These are phyloP conservation scores for Reticulascus tulasneorum DNA, from an alignment of 2,329 filamentous ascomycete genomes.

Conservation along the genomic window DNA sequence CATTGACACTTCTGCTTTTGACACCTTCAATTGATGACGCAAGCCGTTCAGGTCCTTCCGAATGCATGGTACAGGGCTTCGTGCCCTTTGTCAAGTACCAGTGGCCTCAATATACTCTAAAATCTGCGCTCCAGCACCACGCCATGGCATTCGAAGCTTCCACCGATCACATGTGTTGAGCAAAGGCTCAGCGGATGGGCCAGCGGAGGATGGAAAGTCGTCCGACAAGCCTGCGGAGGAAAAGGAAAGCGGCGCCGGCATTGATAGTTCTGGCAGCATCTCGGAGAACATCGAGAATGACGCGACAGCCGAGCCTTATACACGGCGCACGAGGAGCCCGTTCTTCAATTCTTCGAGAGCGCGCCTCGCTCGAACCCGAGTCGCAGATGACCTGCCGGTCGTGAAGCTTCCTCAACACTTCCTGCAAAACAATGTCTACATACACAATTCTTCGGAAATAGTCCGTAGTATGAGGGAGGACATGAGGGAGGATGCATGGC, in stretches of 20 bases:
- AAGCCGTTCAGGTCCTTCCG: slow-evolving; percentile 11
- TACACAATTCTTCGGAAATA: no score
- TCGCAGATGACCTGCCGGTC: slow-evolving; percentile 41
- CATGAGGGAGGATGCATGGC: slow-evolving; percentile 15
- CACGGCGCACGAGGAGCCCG: slow-evolving; percentile 9
- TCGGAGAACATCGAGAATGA: not conserved
- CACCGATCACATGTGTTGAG: slow-evolving; percentile 12
- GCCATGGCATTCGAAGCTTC: slow-evolving; percentile 14
- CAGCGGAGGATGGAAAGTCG: slow-evolving; percentile 12
- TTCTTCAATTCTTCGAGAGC: slow-evolving; percentile 22
- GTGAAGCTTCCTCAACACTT: slow-evolving; percentile 56
- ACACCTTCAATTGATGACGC: slow-evolving; percentile 14
- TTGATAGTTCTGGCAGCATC: no score
- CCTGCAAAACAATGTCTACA: slow-evolving; percentile 44
- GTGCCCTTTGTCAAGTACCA: no score
- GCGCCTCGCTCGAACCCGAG: slow-evolving; percentile 27
- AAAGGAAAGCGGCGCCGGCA: slow-evolving; percentile 6
- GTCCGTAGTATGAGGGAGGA: no score
- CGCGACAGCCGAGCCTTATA: not conserved
- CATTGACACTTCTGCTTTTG: slow-evolving; percentile 4
- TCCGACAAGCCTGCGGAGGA: slow-evolving; percentile 12
- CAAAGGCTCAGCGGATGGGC: slow-evolving; percentile 10
- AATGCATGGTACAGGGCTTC: slow-evolving; percentile 22
- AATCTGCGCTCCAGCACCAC: no score
- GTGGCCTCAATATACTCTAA: no score